phyloP scores from a whole-genome alignment of 2,329 filamentous ascomycete species.

The Epicoccum sorghinum region DNA sequence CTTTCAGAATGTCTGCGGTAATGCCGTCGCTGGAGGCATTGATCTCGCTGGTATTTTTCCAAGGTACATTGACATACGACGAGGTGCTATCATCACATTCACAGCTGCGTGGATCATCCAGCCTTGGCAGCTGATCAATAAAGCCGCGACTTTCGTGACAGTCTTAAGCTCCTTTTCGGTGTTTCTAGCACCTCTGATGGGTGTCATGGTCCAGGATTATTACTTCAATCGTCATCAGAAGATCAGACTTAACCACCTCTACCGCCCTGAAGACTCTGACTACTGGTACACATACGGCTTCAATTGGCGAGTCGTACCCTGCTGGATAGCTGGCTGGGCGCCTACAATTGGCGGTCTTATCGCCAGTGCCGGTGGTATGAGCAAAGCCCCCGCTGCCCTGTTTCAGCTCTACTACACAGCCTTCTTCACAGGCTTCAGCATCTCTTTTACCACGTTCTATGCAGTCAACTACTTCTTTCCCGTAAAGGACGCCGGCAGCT shows the following conservation, averaged over 20 bases:
- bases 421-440: too few relatives aligned
- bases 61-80: constrained; percentile 40
- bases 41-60: constrained; percentile 44
- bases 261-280: constrained; percentile 39
- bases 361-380: too few relatives aligned
- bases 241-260: constrained; percentile 46
- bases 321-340: too few relatives aligned
- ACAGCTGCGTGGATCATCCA: constrained; percentile 42
- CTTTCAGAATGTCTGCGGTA: constrained; percentile 50
- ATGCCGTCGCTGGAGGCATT: constrained; percentile 40
- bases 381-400: too few relatives aligned
- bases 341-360: too few relatives aligned
- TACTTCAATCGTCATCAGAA: constrained; percentile 42
- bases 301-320: constrained; percentile 46
- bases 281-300: constrained; percentile 54
- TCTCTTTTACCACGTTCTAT: too few relatives aligned
- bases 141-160: constrained; percentile 40
- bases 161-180: constrained; percentile 52
- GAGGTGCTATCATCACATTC: constrained; percentile 43
- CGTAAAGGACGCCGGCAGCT: too few relatives aligned
- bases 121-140: constrained; percentile 46
- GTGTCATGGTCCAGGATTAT: constrained; percentile 48
- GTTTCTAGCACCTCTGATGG: constrained; percentile 48
- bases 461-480: too few relatives aligned
- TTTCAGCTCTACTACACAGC: too few relatives aligned